Evolutionary conservation across 1,139 yeast species (phyloP), one percentile per base, ranked within the genome.

Genomic region (Pichia sp.): DNA sequence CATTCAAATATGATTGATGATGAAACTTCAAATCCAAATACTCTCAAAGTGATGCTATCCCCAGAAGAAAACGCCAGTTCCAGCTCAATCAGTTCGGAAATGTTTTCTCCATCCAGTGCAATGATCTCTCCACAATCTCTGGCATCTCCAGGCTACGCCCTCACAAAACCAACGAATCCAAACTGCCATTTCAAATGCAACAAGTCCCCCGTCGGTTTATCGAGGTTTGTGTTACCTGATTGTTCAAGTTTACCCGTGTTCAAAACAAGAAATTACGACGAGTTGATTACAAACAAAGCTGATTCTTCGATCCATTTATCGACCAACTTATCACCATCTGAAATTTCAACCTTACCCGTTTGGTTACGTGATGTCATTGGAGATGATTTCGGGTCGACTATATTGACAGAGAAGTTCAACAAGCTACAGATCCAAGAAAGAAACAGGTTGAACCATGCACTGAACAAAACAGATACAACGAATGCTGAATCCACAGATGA

Each of bases 211-310:
- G 50, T 54, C 19, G 58, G 59, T 1, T 54, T 66, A 31, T 53
- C 68, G 1, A 61, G 63, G 45, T 66, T 66, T 47, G 52, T 53
- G 4, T 56, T 66, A 36, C 70, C 69, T 1, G 65, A 63, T 20
- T 50, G 56, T 9, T 50, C 58, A 2, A 44, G 45, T 37, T 41
- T 48, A 20, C 66, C 67, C 12, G 54, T 66, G 22, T 72, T 71
- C 58, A 70, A 68, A 53, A 63, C 71, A 20, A 58, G 73, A 37
- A 74, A 70, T 51, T 67, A 70, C 43, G 76, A 72, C 48, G 75
- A 72, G 52, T 46, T 67, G 21, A 48, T 67, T 31, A 52, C 61
- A 5, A 34, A 53, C 17, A 54, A 56, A 15, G 54, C 63, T 1
- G 69, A 64, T 46, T 38, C 48, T 4, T 42, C 59, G 2, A 51